These are phyloP conservation scores for Lenzites betulinus DNA, from an alignment of 768 basidiomycete species.

Conservation along the genomic window DNA sequence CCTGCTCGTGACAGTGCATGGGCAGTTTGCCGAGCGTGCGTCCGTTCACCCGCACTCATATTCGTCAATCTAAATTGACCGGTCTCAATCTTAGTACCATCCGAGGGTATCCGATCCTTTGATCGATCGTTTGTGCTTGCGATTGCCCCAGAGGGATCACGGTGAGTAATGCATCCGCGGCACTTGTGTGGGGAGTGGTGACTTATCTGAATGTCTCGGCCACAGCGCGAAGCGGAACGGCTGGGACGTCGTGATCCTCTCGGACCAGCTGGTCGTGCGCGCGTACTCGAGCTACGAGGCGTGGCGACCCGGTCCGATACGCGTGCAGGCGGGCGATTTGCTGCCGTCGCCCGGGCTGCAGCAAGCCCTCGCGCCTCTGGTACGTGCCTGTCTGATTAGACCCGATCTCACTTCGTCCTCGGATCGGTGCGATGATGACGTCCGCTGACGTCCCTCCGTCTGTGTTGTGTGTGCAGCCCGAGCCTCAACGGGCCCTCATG, in stretches of 20 bases:
- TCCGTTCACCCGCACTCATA: constrained; percentile 17
- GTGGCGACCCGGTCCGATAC: constrained; percentile 75
- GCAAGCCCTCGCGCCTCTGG: constrained; percentile 55
- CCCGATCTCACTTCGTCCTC: constrained; percentile 18
- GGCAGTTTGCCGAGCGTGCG: constrained; percentile 89
- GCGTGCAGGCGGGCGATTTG: constrained; percentile 57
- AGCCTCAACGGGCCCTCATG: constrained; percentile 69
- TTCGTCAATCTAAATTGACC: constrained; percentile 9
- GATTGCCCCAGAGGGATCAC: constrained; percentile 77
- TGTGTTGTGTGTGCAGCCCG: constrained; percentile 49
- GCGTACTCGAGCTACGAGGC: constrained; percentile 81
- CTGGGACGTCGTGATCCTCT: constrained; percentile 90
- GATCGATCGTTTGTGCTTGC: constrained; percentile 89
- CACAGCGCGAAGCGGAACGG: constrained; percentile 74
- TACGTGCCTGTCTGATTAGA: constrained; percentile 35
- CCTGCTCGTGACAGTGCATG: constrained; percentile 76
- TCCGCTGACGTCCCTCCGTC: constrained; percentile 6
- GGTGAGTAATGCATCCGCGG: constrained; percentile 52
- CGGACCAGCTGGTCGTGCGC: constrained; percentile 84
- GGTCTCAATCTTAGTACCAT: constrained; percentile 49
- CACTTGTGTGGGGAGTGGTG: constrained; percentile 11
- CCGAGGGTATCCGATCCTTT: constrained; percentile 86
- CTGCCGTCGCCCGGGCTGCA: constrained; percentile 39
- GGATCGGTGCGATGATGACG: background rate
- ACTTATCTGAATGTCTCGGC: constrained; percentile 22